A percentile compares a stretch with the other conserved stretches of the same genome.
Conservation (phyloP, 2,329 filamentous ascomycete genomes). For the Alternaria sp. region DNA sequence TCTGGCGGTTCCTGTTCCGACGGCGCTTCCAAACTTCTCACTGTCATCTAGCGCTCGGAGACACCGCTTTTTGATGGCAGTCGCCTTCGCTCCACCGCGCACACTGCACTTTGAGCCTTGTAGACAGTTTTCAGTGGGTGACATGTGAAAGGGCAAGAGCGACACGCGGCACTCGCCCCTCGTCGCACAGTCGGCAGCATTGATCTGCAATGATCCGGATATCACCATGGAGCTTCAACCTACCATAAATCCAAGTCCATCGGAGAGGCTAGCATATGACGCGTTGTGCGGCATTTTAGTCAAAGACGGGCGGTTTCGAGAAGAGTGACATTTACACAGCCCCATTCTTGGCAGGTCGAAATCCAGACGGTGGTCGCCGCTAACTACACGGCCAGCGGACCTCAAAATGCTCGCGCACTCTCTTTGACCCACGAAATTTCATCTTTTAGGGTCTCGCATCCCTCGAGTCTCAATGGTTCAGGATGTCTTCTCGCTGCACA, state of each 20-base stretch:
- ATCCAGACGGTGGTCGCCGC: constrained; percentile 16
- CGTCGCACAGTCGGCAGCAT: not conserved
- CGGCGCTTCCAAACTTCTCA: not conserved
- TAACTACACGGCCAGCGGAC: constrained; percentile 11
- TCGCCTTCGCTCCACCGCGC: not conserved
- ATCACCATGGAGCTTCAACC: not conserved
- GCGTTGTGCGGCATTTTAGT: constrained; percentile 18
- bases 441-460: not conserved
- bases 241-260: not conserved
- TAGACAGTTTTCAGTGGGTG: not conserved
- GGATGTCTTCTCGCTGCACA: constrained; percentile 30
- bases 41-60: not conserved
- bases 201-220: not conserved
- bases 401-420: constrained; percentile 22
- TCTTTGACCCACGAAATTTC: constrained; percentile 1
- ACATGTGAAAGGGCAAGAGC: not conserved
- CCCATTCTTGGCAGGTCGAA: constrained; percentile 21
- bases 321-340: constrained; percentile 19
- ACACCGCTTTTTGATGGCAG: not conserved
- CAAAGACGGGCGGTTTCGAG: not conserved
- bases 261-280: constrained; percentile 8
- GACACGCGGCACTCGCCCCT: constrained; percentile 4
- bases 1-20: not conserved
- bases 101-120: not conserved
- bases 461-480: constrained; percentile 24